These are phyloP conservation scores for Yarrowia sp. DNA, from an alignment of 805 yeast species.

Conservation along the genomic window DNA sequence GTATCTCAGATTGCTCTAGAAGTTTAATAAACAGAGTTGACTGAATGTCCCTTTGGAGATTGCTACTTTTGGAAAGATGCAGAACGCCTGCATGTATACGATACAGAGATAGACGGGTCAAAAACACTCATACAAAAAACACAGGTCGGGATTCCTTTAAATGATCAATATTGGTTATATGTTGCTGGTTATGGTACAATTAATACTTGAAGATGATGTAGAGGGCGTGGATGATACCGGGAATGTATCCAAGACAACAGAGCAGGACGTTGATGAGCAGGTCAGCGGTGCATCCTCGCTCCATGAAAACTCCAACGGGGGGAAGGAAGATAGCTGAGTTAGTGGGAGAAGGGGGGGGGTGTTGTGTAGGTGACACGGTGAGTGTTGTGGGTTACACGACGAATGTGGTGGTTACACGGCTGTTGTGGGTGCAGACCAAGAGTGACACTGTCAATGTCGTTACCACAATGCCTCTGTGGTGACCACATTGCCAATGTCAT, in stretches of 20 bases:
- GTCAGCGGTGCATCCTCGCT: conserved; percentile 61
- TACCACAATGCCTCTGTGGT: background rate
- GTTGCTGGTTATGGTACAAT: conserved; percentile 33
- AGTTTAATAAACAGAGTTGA: background rate
- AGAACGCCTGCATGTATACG: conserved; percentile 26
- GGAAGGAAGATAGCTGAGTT: conserved; percentile 60
- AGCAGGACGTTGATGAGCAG: conserved; percentile 65
- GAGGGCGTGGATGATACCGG: conserved; percentile 58
- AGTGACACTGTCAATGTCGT: background rate
- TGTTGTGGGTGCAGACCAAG: too few species aligned
- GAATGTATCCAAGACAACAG: conserved; percentile 76
- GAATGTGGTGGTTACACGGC: background rate
- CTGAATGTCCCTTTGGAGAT: background rate
- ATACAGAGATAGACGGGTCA: background rate
- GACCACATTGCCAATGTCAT: background rate
- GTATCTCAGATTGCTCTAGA: conserved; percentile 18
- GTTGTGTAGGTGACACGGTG: too few species aligned
- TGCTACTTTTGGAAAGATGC: conserved; percentile 23
- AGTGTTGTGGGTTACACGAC: background rate
- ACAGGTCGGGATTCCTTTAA: too few species aligned
- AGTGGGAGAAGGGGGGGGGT: background rate
- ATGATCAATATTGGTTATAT: conserved; percentile 17
- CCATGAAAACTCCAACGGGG: conserved; percentile 68
- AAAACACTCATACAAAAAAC: too few species aligned
- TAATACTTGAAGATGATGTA: conserved; percentile 46